Conservation (phyloP, 805 yeast species). For the Sporopachydermia quercuum region DNA sequence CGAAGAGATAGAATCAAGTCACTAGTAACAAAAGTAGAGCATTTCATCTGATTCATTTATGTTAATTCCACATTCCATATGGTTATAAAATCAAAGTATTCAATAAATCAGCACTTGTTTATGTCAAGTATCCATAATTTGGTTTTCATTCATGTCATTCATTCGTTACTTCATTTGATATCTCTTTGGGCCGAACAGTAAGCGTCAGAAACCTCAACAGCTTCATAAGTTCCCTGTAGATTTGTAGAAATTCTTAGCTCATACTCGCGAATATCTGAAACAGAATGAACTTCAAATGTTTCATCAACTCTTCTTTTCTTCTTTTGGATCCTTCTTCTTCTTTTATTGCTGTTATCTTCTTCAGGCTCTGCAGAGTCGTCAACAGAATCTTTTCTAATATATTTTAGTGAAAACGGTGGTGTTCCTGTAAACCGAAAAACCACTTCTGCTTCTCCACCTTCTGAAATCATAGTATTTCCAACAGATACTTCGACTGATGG, state of each 20-base stretch:
- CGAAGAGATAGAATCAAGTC: too few relatives aligned
- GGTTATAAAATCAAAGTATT: too few relatives aligned
- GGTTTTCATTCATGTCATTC: too few relatives aligned
- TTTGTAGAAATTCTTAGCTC: slow-evolving; percentile 64
- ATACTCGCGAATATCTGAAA: slow-evolving; percentile 47
- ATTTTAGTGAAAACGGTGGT: slow-evolving; percentile 83
- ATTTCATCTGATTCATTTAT: too few relatives aligned
- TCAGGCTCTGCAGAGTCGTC: slow-evolving; percentile 9
- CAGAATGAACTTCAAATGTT: slow-evolving; percentile 23
- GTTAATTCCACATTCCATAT: too few relatives aligned
- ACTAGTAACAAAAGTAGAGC: too few relatives aligned
- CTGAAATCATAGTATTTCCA: slow-evolving; percentile 71
- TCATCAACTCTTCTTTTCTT: slow-evolving; percentile 48
- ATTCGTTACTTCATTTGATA: too few relatives aligned
- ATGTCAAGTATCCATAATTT: too few relatives aligned
- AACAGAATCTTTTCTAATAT: slow-evolving; percentile 52
- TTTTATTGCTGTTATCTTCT: slow-evolving; percentile 9
- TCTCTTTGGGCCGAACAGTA: slow-evolving; percentile 33
- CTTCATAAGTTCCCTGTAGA: slow-evolving; percentile 88
- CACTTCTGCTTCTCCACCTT: slow-evolving; percentile 88
- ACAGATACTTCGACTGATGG: slow-evolving; percentile 75
- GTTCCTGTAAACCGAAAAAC: slow-evolving; percentile 70
- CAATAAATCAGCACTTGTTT: too few relatives aligned
- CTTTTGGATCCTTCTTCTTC: slow-evolving; percentile 19
- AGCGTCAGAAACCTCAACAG: slow-evolving; percentile 76